These are phyloP conservation scores for Neurospora sp. DNA, from an alignment of 2,329 filamentous ascomycete genomes.

Conservation along the genomic window DNA sequence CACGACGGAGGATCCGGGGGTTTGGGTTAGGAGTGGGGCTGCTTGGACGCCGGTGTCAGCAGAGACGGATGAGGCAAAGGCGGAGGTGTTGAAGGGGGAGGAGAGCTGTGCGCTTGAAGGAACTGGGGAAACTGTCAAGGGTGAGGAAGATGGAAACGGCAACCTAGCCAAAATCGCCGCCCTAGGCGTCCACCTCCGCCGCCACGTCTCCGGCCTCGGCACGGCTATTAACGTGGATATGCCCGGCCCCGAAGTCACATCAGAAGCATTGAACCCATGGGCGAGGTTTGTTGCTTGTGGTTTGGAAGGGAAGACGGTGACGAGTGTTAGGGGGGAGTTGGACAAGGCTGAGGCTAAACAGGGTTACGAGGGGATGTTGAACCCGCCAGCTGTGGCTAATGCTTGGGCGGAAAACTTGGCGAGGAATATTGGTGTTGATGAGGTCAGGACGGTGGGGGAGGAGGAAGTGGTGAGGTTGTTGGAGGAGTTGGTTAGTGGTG, in stretches of 20 bases:
- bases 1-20: conserved; percentile 69
- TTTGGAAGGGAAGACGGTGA: conserved; percentile 66
- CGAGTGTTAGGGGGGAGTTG: conserved; percentile 56
- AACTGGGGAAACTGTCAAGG: not conserved
- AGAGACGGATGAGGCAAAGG: not conserved
- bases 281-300: conserved; percentile 82
- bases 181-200: conserved; percentile 79
- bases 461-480: conserved; percentile 11
- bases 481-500: conserved; percentile 4
- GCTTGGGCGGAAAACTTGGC: conserved; percentile 17
- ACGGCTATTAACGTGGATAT: conserved; percentile 70
- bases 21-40: conserved; percentile 52
- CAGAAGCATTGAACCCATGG: conserved; percentile 40
- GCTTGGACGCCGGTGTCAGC: not conserved
- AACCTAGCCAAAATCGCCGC: conserved; percentile 68
- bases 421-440: conserved; percentile 12
- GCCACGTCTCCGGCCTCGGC: conserved; percentile 77
- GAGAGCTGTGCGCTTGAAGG: conserved; percentile 18
- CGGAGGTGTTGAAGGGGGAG: not conserved
- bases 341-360: conserved; percentile 1
- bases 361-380: not conserved
- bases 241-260: conserved; percentile 49
- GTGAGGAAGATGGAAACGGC: not conserved
- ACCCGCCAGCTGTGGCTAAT: conserved; percentile 8
- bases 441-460: conserved; percentile 9